phyloP scores from a whole-genome alignment of 352 stramenopile species.

The Paralagenidium karlingii region DNA sequence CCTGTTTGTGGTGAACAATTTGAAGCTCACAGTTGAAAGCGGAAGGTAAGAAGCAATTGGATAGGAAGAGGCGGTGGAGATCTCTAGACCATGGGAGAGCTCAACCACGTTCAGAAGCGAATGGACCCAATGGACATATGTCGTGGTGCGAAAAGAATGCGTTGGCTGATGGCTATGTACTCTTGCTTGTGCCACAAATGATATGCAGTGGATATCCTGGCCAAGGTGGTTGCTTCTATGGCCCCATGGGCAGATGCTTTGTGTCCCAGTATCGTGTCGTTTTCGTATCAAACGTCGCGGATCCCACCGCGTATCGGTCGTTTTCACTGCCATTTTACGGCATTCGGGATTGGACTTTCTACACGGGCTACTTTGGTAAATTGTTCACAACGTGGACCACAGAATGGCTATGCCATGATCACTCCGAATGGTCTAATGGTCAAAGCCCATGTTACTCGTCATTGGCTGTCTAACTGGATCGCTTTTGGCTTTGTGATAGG shows the following conservation, averaged over 20 bases:
- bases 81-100: too few relatives aligned
- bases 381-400: background rate
- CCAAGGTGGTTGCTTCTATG: constrained; percentile 72
- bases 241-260: constrained; percentile 48
- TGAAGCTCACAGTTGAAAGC: constrained; percentile 66
- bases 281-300: constrained; percentile 23
- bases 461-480: constrained; percentile 1
- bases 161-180: background rate
- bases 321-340: constrained; percentile 71
- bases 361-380: constrained; percentile 44
- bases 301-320: constrained; percentile 35
- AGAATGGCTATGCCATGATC: background rate
- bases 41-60: constrained; percentile 75
- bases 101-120: too few relatives aligned
- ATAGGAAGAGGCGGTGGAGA: too few relatives aligned
- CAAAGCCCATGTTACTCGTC: background rate
- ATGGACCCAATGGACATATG: too few relatives aligned
- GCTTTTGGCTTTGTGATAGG: constrained; percentile 14
- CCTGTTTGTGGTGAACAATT: constrained; percentile 58
- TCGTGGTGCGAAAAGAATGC: background rate
- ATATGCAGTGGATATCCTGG: constrained; percentile 51
- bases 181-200: background rate
- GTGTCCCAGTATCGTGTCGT: constrained; percentile 70
- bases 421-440: background rate
- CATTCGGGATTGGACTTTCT: constrained; percentile 62